Evolutionary conservation across 495 filamentous ascomycete species (phyloP), one percentile per base, ranked within the genome.

Genomic region (Neurospora tetraspora): DNA sequence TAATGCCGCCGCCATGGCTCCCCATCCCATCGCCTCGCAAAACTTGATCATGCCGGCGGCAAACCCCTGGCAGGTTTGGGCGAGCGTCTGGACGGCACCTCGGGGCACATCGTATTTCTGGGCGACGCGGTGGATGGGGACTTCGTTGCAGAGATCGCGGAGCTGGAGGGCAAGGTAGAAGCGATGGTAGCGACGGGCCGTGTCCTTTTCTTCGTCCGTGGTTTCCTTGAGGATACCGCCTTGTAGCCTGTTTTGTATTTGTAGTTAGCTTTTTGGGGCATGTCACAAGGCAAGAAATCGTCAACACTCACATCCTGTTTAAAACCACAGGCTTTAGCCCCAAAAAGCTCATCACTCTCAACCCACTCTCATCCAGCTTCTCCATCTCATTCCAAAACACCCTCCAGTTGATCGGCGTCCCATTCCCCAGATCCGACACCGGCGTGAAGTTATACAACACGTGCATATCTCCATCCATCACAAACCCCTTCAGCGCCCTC

Each of bases 381-480:
- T 93, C 90, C 74, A 94, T 82, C 73, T 92, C 89, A 70, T 90
- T 86, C 40, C 91, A 88, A 71, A 94, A 93, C 14, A 90, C 85
- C 31, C 84, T 86, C 93, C 92, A 94, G 74, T 93, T 90, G 71
- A 94, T 85, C 23, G 53, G 23, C 2, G 85, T 80, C 9, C 84
- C 81, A 8, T 53, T 65, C 12, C 79, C 81, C 42, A 87, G 81
- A 45, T 84, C 82, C n/a, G 87, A 84, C 12, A 94, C 84, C 1
- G 93, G 93, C 0, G 93, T 94, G 73, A 94, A 94, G 73, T 89
- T 90, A 78, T 94, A 96, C 69, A 94, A 86, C 43, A 94, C 85
- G 76, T 96, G 93, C 90, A 96, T 90, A 68, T 96, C 93, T 20
- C 91, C 91, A 76, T 94, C 91, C 87, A 96, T 89, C 20, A 94